Base-by-base conservation (phyloP, 139 green algal species). In the Gonium pectorale region DNA sequence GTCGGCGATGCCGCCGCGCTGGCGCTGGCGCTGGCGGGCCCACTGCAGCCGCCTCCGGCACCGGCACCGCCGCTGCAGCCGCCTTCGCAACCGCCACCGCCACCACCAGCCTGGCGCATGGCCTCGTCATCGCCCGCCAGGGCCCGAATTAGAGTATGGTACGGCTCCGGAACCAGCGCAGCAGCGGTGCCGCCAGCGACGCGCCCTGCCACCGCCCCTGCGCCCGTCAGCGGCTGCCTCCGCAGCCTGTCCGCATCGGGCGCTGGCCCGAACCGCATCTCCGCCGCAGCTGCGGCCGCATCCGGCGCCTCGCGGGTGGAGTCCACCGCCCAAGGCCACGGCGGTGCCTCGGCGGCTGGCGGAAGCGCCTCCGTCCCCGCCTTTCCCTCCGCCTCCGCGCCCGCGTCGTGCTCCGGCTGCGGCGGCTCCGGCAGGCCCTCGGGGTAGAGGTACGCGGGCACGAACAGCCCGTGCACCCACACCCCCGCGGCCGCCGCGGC, bases 391-490 rank as follows among this genome's bases (percentile, higher is more conserved):
- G 68, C 44, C 67, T 54, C 46, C 46, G 43, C 68, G 9, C 43
- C 31, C 40, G n/a, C 29, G n/a, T 5, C n/a, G n/a, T 8, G 6
- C 31, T 5, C n/a, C 8, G 68, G 9, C 33, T 33, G 33, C 33
- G 35, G 6, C 0, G 74, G 77, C 3, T 63, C 31, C 43, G 63
- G 43, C 43, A 83, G 62, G 43, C 77, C 77, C 0, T 38, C 7
- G 19, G 77, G 77, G 77, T 83, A 83, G 4, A 83, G 59, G 31
- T 43, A 29, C 5, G 77, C 77, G 5, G 77, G 77, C 2, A 83
- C 77, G 31, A 63, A 83, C 43, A 83, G n/a, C 1, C 77, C 77
- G 31, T 83, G 41, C 8, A 67, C 66, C 77, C 77, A 83, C 2
- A 11, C 38, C 31, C 77, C 77, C 1, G 7, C 17, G 21, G 56